These are phyloP conservation scores for Thelephora aurantiotincta DNA, from an alignment of 768 basidiomycete species.

Conservation along the genomic window DNA sequence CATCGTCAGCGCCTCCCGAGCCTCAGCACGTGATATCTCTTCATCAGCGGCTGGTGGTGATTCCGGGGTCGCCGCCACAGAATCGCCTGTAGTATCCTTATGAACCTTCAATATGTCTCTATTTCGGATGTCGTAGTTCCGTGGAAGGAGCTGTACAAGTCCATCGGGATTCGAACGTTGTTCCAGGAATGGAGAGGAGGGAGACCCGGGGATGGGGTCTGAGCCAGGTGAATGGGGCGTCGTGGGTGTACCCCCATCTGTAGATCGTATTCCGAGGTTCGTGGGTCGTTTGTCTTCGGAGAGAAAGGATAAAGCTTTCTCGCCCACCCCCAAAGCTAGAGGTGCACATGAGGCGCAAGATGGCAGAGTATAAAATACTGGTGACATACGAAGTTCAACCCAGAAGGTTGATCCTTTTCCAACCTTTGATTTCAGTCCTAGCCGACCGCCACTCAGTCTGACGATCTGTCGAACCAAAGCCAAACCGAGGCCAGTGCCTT, in stretches of 20 bases:
- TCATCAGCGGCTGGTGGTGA: too few relatives aligned
- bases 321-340: slow-evolving; percentile 55
- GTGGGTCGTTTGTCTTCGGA: slow-evolving; percentile 13
- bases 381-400: slow-evolving; percentile 54
- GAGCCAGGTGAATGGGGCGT: not conserved
- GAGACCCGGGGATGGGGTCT: not conserved
- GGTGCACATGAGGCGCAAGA: slow-evolving; percentile 2
- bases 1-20: not conserved
- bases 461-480: slow-evolving; percentile 41
- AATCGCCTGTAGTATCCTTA: not conserved
- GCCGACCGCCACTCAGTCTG: slow-evolving; percentile 31
- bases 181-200: not conserved
- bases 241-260: not conserved
- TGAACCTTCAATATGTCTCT: not conserved
- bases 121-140: not conserved
- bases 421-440: slow-evolving; percentile 27
- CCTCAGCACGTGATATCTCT: not conserved
- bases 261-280: slow-evolving; percentile 1
- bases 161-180: not conserved
- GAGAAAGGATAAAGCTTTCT: slow-evolving; percentile 23
- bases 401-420: slow-evolving; percentile 77
- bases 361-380: not conserved
- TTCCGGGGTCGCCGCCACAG: not conserved
- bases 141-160: not conserved
- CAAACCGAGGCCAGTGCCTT: slow-evolving; percentile 39